phyloP scores from a whole-genome alignment of 164 flowering plant species.

The Vitis vinifera region DNA sequence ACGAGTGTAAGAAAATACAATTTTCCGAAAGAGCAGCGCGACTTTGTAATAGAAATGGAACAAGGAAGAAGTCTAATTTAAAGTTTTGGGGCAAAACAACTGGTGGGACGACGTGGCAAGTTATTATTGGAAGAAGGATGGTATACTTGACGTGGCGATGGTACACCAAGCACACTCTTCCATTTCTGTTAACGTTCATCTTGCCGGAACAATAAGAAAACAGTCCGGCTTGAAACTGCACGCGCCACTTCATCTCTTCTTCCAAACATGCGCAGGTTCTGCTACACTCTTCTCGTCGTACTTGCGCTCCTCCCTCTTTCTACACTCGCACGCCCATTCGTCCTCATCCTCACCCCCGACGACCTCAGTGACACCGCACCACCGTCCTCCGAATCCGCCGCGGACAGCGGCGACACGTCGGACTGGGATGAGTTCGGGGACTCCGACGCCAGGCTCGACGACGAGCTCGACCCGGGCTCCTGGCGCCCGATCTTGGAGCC shows the following conservation, averaged over 20 bases:
- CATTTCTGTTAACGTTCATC: too few species aligned
- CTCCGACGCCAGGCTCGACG: slow-evolving; percentile 54
- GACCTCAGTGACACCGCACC: slow-evolving; percentile 50
- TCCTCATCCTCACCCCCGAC: slow-evolving; percentile 72
- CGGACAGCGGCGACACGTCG: slow-evolving; percentile 37
- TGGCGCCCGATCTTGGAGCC: slow-evolving; percentile 91
- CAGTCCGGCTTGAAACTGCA: too few species aligned
- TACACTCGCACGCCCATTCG: slow-evolving; percentile 46
- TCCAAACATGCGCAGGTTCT: slow-evolving; percentile 3
- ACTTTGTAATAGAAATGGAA: too few species aligned
- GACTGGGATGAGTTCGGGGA: slow-evolving; percentile 85
- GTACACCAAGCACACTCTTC: too few species aligned
- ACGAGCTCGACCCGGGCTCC: slow-evolving; percentile 88
- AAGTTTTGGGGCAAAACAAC: too few species aligned
- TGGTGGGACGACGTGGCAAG: too few species aligned
- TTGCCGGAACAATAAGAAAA: background rate
- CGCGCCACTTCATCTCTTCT: too few species aligned
- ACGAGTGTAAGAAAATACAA: too few species aligned
- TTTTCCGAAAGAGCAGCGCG: too few species aligned
- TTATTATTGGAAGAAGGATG: too few species aligned
- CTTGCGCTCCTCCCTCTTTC: slow-evolving; percentile 36
- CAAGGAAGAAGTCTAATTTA: too few species aligned
- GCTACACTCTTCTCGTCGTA: slow-evolving; percentile 19
- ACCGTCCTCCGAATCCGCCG: slow-evolving; percentile 17
- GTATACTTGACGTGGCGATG: too few species aligned